Evolutionary conservation across 495 filamentous ascomycete species (phyloP), one percentile per base, ranked within the genome.

Genomic region (Penicillium lagena): DNA sequence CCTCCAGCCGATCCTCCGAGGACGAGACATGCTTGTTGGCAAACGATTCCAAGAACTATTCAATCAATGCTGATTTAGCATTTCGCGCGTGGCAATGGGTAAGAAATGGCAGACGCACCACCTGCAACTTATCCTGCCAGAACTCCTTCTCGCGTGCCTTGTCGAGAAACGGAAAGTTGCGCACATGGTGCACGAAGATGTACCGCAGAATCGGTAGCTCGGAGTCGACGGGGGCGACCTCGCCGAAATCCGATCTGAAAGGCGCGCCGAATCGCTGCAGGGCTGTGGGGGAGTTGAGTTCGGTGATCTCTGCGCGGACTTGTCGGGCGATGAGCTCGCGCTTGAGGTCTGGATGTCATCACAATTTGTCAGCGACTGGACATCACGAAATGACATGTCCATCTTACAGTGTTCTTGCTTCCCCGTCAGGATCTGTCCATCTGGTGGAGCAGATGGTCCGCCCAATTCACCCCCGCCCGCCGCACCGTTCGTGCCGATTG

Each of bases 11-110:
- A 56, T 98, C 93, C 61, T 98, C 93, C 13, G 91, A 96, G 9
- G 90, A 95, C 1, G 91, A 96, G 35, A 98, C 95, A 61, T 90
- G 85, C 62, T 96, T 97, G 58, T 86, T 90, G n/a, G 94, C 93
- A 57, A 98, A 98, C 1, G 88, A 95, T 59, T 97, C 90, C 4
- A 98, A 76, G 55, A 97, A 98, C 90, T 96, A 59, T 27, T 17
- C 7, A 1, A 22, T 36, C 29, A 41, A 13, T 7, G 7, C 17
- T 37, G 35, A 47, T 30, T 27, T 22, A 28, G 9, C 12, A 4
- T n/a, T 14, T 30, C 17, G 22, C 7, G 7, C n/a, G 7, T 6
- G 32, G 32, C 9, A 50, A 40, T 38, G 45, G 29, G 29, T 12
- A 29, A 27, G 29, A 37, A 9, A 14, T 29, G 31, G 12, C 38